A percentile compares a stretch with the other conserved stretches of the same genome.
Conservation (phyloP, 768 basidiomycete species). For the Amanita rubescens region DNA sequence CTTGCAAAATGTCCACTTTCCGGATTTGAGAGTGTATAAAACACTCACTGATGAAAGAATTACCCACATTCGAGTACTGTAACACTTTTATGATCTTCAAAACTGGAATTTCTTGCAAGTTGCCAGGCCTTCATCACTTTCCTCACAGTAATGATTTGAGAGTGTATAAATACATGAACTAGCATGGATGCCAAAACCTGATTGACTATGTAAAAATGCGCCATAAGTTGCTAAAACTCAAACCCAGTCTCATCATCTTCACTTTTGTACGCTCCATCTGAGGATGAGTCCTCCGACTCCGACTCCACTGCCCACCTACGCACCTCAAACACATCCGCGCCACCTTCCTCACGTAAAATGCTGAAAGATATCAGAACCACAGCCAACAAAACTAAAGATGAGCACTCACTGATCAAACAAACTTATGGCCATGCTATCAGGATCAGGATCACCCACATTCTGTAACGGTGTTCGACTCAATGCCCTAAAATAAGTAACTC, state of each 20-base stretch:
- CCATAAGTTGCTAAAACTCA: not conserved
- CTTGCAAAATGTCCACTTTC: too few species aligned
- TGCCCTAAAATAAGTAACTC: constrained; percentile 30
- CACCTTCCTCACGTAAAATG: constrained; percentile 52
- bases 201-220: too few species aligned
- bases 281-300: constrained; percentile 23
- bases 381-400: not conserved
- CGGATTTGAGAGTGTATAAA: too few species aligned
- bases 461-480: constrained; percentile 19
- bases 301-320: constrained; percentile 30
- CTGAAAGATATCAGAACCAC: constrained; percentile 24
- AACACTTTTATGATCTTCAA: too few species aligned
- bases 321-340: constrained; percentile 44
- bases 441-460: constrained; percentile 14
- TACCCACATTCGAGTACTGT: too few species aligned
- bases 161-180: too few species aligned
- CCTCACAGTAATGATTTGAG: too few species aligned
- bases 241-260: constrained; percentile 9
- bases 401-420: constrained; percentile 65
- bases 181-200: too few species aligned
- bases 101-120: too few species aligned
- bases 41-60: too few species aligned
- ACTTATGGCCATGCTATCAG: constrained; percentile 47
- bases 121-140: too few species aligned
- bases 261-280: constrained; percentile 15